Conservation (phyloP, 305 asterid species). For the Fraxinus velutina region DNA sequence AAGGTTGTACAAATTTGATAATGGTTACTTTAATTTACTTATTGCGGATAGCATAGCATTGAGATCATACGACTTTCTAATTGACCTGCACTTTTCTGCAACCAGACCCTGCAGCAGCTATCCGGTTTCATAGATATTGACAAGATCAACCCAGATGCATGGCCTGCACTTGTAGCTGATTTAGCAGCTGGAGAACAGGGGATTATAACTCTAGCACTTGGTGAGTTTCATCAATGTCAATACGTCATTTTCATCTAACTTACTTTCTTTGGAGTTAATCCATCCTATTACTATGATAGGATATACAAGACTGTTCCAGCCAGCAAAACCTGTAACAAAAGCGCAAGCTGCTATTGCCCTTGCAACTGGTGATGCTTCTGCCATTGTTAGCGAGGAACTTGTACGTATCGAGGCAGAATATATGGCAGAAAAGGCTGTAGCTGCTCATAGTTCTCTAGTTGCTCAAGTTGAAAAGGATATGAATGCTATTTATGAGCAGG, state of each 20-base stretch:
- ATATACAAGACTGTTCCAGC: slow-evolving; percentile 94
- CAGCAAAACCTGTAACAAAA: slow-evolving; percentile 90
- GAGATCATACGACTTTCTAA: slow-evolving; percentile 10
- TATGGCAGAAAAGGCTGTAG: slow-evolving; percentile 93
- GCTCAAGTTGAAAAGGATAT: slow-evolving; percentile 91
- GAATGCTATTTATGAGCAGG: slow-evolving; percentile 63
- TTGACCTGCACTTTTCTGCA: slow-evolving; percentile 21
- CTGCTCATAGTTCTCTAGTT: slow-evolving; percentile 84
- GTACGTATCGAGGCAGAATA: slow-evolving; percentile 93
- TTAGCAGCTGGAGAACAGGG: slow-evolving; percentile 83
- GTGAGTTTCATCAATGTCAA: slow-evolving; percentile 41
- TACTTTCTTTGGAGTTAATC: not conserved
- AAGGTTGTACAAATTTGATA: slow-evolving; percentile 48
- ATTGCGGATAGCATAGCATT: slow-evolving; percentile 14
- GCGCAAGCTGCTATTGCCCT: slow-evolving; percentile 97
- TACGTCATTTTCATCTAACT: slow-evolving; percentile 10
- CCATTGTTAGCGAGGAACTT: slow-evolving; percentile 80
- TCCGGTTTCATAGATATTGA: slow-evolving; percentile 89
- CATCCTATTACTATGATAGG: slow-evolving; percentile 43
- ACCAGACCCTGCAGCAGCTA: slow-evolving; percentile 69
- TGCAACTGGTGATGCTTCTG: slow-evolving; percentile 82
- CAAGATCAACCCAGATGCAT: slow-evolving; percentile 90
- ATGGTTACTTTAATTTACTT: slow-evolving; percentile 14
- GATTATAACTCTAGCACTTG: slow-evolving; percentile 78
- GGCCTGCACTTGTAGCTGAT: slow-evolving; percentile 96